Base-by-base conservation (phyloP, 768 basidiomycete species). In the Hygrophorus pudorinus region DNA sequence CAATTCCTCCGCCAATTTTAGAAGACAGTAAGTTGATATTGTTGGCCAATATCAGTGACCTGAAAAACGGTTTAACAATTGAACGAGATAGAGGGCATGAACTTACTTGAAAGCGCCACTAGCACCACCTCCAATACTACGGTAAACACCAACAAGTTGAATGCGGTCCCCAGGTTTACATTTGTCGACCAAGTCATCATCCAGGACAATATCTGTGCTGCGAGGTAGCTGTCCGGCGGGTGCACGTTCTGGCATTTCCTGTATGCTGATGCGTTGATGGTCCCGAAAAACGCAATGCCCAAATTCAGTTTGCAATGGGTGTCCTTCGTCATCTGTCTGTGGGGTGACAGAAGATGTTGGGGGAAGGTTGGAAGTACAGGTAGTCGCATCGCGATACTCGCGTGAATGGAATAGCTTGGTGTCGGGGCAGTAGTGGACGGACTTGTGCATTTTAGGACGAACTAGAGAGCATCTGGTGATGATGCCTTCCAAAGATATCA, bases 211-310 rank as follows among this genome's bases (percentile, higher is more conserved):
- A 61, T 99, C 96, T 29, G 91, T 92, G 55, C 92, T 93, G 38
- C 96, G 76, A 36, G 96, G 96, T 21, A 99, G 71, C 62, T 97
- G 94, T 21, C 96, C 96, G 35, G 96, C 87, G 18, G 96, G 96
- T 11, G 96, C 93, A 17, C 96, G 81, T 65, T 99, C 96, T 2
- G 96, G 96, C 94, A 99, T 98, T 59, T 99, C 96, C 66, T 99
- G 96, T 50, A 99, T 98, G 61, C 82, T 91, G 58, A 98, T 88
- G 51, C 91, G 81, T 64, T 99, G 96, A 63, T 98, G 90, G 64
- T 99, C 96, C 45, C 88, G 73, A 69, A 96, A 99, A 6, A 85
- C 77, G 58, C 85, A 89, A 50, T 83, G 70, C 4, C 96, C 96
- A 58, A 80, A 98, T 65, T 99, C 96, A 53, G 82, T 96, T 62